These are phyloP conservation scores for Trichosporon sp. DNA, from an alignment of 1,284 basidiomycete species.

Conservation along the genomic window DNA sequence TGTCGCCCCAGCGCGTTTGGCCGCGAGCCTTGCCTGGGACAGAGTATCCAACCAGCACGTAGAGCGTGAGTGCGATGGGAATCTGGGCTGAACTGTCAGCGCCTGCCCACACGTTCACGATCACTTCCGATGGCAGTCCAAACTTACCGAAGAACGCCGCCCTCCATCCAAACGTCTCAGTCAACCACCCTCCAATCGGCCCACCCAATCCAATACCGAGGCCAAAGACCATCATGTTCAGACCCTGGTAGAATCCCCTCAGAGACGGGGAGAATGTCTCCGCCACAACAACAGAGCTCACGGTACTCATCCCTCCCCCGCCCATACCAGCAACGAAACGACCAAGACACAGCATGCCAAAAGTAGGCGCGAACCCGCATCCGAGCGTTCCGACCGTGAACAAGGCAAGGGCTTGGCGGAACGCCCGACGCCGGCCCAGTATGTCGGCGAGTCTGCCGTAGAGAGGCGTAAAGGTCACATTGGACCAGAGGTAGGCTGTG, in stretches of 20 bases:
- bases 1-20: constrained; percentile 16
- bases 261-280: constrained; percentile 53
- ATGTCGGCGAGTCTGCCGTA: constrained; percentile 42
- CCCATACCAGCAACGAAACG: constrained; percentile 45
- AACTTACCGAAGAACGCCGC: constrained; percentile 45
- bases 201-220: constrained; percentile 54
- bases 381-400: constrained; percentile 40
- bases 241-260: constrained; percentile 54
- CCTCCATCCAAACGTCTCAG: constrained; percentile 56
- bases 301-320: constrained; percentile 44
- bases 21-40: constrained; percentile 21
- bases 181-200: constrained; percentile 55
- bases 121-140: too few species aligned
- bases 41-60: constrained; percentile 25
- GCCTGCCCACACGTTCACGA: too few species aligned
- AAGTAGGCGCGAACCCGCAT: constrained; percentile 34
- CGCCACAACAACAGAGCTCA: constrained; percentile 50
- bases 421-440: constrained; percentile 37
- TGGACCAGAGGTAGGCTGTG: constrained; percentile 43
- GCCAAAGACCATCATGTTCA: constrained; percentile 48
- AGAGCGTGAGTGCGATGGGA: constrained; percentile 28
- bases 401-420: constrained; percentile 35
- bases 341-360: constrained; percentile 29
- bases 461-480: constrained; percentile 41
- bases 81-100: constrained; percentile 31